Conservation (phyloP, 1,284 basidiomycete genomes). For the Laetiporus sulphureus region DNA sequence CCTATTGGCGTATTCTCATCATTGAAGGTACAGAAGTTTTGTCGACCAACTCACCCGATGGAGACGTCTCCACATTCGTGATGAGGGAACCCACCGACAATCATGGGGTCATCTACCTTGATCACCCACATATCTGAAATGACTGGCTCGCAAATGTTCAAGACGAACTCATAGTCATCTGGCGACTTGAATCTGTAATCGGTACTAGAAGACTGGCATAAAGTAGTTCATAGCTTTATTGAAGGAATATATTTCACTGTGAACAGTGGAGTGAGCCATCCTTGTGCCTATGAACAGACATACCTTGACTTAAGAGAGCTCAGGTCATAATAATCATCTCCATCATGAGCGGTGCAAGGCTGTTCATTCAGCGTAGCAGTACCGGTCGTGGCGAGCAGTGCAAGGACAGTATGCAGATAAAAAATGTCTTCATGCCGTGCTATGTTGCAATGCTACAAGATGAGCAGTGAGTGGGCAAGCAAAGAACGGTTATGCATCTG, state of each 20-base stretch:
- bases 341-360: conserved; percentile 33
- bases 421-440: too few relatives aligned
- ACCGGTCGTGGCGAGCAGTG: too few relatives aligned
- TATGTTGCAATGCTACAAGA: too few relatives aligned
- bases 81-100: conserved; percentile 58
- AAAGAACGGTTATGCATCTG: too few relatives aligned
- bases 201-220: conserved; percentile 35
- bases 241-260: background rate
- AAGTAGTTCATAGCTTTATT: conserved; percentile 11
- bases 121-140: conserved; percentile 50
- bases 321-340: conserved; percentile 55
- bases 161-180: conserved; percentile 38
- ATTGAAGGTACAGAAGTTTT: too few relatives aligned
- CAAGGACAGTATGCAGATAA: too few relatives aligned
- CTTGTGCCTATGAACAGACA: too few relatives aligned
- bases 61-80: conserved; percentile 62
- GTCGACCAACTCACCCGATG: conserved; percentile 47
- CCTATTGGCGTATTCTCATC: too few relatives aligned
- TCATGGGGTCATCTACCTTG: conserved; percentile 40
- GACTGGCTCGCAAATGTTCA: conserved; percentile 61
- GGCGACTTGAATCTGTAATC: conserved; percentile 52
- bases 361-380: too few relatives aligned
- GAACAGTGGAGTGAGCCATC: too few relatives aligned
- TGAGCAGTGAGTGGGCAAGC: too few relatives aligned
- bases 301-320: conserved; percentile 51